phyloP scores from a whole-genome alignment of 1,284 basidiomycete genomes.

The Ceratobasidium sp. region DNA sequence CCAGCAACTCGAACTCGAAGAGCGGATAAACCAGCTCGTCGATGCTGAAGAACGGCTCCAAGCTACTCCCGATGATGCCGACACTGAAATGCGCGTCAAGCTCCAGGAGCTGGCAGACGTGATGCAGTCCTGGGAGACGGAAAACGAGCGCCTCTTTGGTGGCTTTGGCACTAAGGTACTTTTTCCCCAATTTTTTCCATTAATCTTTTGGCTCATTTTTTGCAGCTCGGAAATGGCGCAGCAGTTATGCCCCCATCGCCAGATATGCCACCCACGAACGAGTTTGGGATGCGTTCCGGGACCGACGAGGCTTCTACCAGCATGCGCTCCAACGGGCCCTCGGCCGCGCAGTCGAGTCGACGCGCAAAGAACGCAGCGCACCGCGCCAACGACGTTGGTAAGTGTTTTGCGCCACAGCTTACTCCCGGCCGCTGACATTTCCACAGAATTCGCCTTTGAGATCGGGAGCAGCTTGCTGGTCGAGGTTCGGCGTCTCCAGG shows the following conservation, averaged over 20 bases:
- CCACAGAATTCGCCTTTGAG: slow-evolving; percentile 92
- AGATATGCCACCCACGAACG: slow-evolving; percentile 43
- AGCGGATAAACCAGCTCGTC: slow-evolving; percentile 84
- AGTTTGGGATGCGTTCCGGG: slow-evolving; percentile 38
- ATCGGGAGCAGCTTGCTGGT: slow-evolving; percentile 91
- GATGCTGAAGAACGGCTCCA: slow-evolving; percentile 65
- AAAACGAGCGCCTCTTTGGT: slow-evolving; percentile 84
- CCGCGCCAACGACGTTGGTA: slow-evolving; percentile 85
- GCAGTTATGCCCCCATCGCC: slow-evolving; percentile 41
- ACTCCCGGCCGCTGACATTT: background rate
- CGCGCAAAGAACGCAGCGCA: slow-evolving; percentile 89
- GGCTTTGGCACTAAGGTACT: slow-evolving; percentile 76
- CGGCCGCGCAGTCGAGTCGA: slow-evolving; percentile 79
- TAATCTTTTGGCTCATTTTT: slow-evolving; percentile 28
- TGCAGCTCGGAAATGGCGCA: slow-evolving; percentile 33
- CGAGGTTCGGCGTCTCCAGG: slow-evolving; percentile 90
- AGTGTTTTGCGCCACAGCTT: slow-evolving; percentile 56
- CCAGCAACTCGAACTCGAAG: slow-evolving; percentile 92
- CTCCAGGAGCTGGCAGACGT: slow-evolving; percentile 85
- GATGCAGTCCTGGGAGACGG: slow-evolving; percentile 82
- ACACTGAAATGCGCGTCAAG: slow-evolving; percentile 73
- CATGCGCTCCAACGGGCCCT: slow-evolving; percentile 47
- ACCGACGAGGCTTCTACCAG: slow-evolving; percentile 42
- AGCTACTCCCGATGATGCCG: slow-evolving; percentile 71
- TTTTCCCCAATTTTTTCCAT: slow-evolving; percentile 40